Evolutionary conservation across 352 stramenopile species (phyloP), one percentile per base, ranked within the genome.

Genomic region (Peronospora destructor): DNA sequence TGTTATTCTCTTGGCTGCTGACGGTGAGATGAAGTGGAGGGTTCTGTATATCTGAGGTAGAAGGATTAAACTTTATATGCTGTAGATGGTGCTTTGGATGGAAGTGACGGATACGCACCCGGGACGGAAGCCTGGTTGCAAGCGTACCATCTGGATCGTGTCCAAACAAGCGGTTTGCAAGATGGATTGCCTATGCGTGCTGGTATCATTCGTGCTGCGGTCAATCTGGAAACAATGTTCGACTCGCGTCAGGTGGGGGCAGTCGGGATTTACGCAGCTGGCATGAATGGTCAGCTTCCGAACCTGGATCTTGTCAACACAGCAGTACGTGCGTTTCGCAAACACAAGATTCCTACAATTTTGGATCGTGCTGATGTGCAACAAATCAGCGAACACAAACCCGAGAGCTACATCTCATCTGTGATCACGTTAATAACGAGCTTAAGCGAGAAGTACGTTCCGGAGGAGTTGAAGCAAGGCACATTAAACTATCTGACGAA

Each of bases 231-330:
- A 45, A 84, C 73, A 2, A 55, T 72, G 16, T 43, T 35, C 0
- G 21, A 69, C 21, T 56, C 67, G 28, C 53, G 34, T 11, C 46
- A 42, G 6, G 57, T 68, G 17, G 61, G 60, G 9, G 52, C 60
- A 0, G 55, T 89, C 6, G 78, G 73, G 12, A 64, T 93, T 19
- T 84, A 85, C 37, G 71, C 65, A 0, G 73, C 80, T 6, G 81
- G 84, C 0, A 80, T 74, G 55, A 94, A 95, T 52, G 84, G 84
- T 12, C 83, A 92, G 46, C 62, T 95, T 12, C 84, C 84, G 4
- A 95, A 95, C 19, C 53, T 94, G 19, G 84, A 95, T 61, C 74
- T 94, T 5, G 70, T 95, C 19, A 95, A 95, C 56, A 79, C 73
- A 1, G 80, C 75, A 0, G 74, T 90, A 11, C 60, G 70, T 8